These are phyloP conservation scores for Lolium perenne DNA, from an alignment of 176 grass and related monocot genomes.

Conservation along the genomic window DNA sequence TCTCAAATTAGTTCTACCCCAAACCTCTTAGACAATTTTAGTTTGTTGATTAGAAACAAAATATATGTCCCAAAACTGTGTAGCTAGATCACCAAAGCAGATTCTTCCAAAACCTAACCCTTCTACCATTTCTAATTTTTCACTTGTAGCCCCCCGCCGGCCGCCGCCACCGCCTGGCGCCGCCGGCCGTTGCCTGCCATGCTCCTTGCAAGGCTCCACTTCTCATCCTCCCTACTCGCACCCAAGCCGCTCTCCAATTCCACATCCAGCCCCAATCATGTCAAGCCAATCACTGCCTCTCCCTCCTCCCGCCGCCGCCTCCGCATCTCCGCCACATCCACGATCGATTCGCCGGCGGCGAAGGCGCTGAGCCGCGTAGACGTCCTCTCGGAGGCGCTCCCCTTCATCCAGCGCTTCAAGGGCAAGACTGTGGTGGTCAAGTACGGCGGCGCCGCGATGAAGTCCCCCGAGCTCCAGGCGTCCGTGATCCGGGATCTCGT, in stretches of 20 bases:
- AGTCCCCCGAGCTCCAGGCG: conserved; percentile 58
- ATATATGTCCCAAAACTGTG: no score
- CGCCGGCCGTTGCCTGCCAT: conserved; percentile 19
- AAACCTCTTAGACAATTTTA: no score
- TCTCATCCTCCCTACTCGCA: conserved; percentile 4
- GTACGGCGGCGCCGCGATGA: conserved; percentile 80
- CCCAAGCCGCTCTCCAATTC: conserved; percentile 25
- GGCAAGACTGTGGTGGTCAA: conserved; percentile 84
- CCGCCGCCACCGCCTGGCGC: no score
- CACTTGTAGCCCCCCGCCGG: no score
- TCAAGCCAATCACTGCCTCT: conserved; percentile 6
- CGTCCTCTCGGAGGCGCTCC: conserved; percentile 79
- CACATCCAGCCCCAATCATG: not conserved
- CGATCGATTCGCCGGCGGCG: not conserved
- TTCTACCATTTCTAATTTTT: no score
- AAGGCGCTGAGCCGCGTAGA: conserved; percentile 47
- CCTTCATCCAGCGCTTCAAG: conserved; percentile 78
- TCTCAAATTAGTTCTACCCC: no score
- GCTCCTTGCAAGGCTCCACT: conserved; percentile 45
- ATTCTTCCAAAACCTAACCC: no score
- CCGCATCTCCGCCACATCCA: conserved; percentile 37
- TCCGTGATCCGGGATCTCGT: conserved; percentile 77
- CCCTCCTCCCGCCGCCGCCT: conserved; percentile 5
- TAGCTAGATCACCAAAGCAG: no score
- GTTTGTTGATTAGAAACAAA: no score